Evolutionary conservation across 176 grass and related monocot genomes (phyloP).

Genomic region (Zea luxurians): DNA sequence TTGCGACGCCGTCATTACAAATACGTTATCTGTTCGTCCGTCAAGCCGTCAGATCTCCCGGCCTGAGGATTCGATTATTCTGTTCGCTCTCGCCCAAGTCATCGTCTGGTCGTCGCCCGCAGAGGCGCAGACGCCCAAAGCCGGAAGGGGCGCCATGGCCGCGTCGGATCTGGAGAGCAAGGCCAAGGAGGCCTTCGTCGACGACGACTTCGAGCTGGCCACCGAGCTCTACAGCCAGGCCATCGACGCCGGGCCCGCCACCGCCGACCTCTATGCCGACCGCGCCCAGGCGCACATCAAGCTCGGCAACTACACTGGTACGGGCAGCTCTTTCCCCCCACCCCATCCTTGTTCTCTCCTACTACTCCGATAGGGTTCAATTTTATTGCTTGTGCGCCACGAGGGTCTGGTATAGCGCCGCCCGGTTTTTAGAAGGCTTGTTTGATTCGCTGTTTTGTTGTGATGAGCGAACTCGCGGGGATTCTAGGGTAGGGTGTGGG

Average conservation of each 20-base stretch:
- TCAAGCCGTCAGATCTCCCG: too few species aligned
- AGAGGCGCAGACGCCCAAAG: slow-evolving; percentile 25
- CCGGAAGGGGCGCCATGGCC: slow-evolving; percentile 37
- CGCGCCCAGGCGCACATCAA: slow-evolving; percentile 74
- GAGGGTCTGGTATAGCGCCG: neutral
- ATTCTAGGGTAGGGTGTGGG: neutral
- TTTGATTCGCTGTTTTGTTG: neutral
- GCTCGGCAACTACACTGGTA: slow-evolving; percentile 66
- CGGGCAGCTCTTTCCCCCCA: neutral
- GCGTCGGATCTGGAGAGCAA: slow-evolving; percentile 64
- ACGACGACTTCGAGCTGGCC: slow-evolving; percentile 75
- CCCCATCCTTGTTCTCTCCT: neutral
- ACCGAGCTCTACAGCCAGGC: slow-evolving; percentile 69
- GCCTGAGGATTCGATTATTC: neutral
- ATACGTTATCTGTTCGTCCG: too few species aligned
- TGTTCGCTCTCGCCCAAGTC: slow-evolving; percentile 29
- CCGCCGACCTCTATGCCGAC: slow-evolving; percentile 63
- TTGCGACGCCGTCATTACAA: too few species aligned
- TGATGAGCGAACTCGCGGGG: neutral
- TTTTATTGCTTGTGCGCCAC: neutral
- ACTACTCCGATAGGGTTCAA: neutral
- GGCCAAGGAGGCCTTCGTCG: slow-evolving; percentile 69
- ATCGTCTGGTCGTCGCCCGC: slow-evolving; percentile 38
- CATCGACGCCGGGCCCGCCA: slow-evolving; percentile 52
- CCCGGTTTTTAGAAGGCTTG: neutral